Evolutionary conservation across 805 yeast species (phyloP), one percentile per base, ranked within the genome.

Genomic region (Yamadazyma phyllophila): DNA sequence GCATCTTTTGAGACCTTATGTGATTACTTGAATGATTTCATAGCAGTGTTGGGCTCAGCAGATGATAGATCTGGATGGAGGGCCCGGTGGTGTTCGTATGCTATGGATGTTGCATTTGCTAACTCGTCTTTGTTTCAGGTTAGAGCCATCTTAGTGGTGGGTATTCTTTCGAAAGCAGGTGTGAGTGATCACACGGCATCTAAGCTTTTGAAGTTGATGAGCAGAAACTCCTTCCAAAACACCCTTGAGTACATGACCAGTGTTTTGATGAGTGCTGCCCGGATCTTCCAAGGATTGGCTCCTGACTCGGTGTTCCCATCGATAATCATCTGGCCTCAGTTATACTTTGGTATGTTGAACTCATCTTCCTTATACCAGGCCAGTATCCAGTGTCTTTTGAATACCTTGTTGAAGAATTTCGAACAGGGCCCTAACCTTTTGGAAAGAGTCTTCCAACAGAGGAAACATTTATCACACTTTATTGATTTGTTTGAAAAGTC

Each of bases 71-170:
- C 73, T 7, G 67, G 75, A 27, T 85, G 89, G 84, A 71, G 79
- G 51, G 67, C 81, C 5, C 75, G 83, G 48, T 87, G 89, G 85
- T 76, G 78, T 48, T 73, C 84, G 31, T 76, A 78, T 52, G 77
- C 84, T 4, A 69, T 82, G 71, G 83, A 80, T 51, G 76, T 86
- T 14, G 82, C 87, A 0, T 81, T 82, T 56, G 66, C 69, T 38
- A 63, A 70, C 3, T 71, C 73, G 20, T 78, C 88, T 0, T 76
- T 82, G 31, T 71, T 86, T 41, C 87, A 85, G 54, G 78, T 80
- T 4, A 71, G 92, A 44, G 87, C 90, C 0, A 66, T 83, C 50
- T 67, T 87, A 50, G 76, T 86, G 5, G 71, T 87, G 13, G 94
- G 96, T 33, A 79, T 84, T 31, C 61, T 88, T 36, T 76, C 88